Percentiles rank a stretch among this genome's conserved stretches.
These are phyloP conservation scores for Diaporthe velutina DNA, from an alignment of 2,329 filamentous ascomycete genomes.

Conservation along the genomic window DNA sequence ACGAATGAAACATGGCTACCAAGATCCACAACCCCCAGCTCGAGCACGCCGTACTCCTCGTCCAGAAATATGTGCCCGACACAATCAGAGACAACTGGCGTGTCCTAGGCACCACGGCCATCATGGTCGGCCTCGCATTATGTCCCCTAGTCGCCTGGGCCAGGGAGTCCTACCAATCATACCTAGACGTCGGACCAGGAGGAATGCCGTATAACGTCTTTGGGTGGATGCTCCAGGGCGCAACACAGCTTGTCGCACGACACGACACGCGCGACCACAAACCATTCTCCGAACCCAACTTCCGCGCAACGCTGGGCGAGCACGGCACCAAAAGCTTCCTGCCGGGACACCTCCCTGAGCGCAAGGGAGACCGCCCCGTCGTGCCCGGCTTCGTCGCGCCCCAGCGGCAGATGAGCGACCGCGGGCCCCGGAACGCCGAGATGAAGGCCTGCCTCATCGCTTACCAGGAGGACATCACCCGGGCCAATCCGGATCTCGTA, in stretches of 20 bases:
- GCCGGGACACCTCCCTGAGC: constrained; percentile 37
- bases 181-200: constrained; percentile 56
- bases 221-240: constrained; percentile 56
- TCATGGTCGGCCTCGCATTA: constrained; percentile 33
- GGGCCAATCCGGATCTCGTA: constrained; percentile 47
- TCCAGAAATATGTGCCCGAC: constrained; percentile 33
- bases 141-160: constrained; percentile 43
- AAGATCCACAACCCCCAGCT: constrained; percentile 21
- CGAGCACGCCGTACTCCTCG: constrained; percentile 27
- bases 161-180: constrained; percentile 52
- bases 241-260: constrained; percentile 49
- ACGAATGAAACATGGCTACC: neutral
- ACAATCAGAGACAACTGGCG: constrained; percentile 35
- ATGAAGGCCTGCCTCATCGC: constrained; percentile 43
- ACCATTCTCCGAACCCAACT: constrained; percentile 42
- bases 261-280: constrained; percentile 49
- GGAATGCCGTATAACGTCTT: constrained; percentile 56
- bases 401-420: constrained; percentile 53
- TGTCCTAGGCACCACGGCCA: constrained; percentile 27
- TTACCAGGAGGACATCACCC: constrained; percentile 44
- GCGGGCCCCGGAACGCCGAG: constrained; percentile 38
- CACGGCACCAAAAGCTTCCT: constrained; percentile 45
- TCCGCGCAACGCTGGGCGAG: constrained; percentile 44
- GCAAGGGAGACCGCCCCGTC: constrained; percentile 46
- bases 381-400: constrained; percentile 53